Evolutionary conservation across 495 filamentous ascomycete species (phyloP).

Genomic region (Lophiostoma macrostomum): DNA sequence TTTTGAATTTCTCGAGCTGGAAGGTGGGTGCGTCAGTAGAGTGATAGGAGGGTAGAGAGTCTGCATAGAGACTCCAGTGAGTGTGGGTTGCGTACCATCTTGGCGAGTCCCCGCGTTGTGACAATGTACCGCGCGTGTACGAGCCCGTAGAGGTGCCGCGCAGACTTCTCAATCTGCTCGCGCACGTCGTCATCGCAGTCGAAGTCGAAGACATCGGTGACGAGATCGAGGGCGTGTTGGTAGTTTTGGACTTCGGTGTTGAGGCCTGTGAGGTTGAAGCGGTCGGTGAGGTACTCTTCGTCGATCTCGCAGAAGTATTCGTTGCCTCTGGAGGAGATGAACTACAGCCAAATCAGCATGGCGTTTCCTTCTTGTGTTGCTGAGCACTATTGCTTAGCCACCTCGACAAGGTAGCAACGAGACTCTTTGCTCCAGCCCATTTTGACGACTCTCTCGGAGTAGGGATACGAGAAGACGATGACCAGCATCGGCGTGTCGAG

Average conservation of each 20-base stretch:
- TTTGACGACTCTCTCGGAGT: not conserved
- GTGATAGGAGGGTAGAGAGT: not conserved
- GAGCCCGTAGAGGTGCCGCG: slow-evolving; percentile 90
- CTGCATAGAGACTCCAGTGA: not conserved
- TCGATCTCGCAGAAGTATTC: slow-evolving; percentile 99
- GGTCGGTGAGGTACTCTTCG: slow-evolving; percentile 96
- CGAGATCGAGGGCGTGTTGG: slow-evolving; percentile 96
- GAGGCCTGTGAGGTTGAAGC: slow-evolving; percentile 96
- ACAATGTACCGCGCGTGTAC: slow-evolving; percentile 98
- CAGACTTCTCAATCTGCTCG: slow-evolving; percentile 96
- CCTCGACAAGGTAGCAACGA: not conserved
- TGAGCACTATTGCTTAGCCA: not conserved
- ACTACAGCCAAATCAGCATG: slow-evolving; percentile 56
- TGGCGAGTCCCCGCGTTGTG: slow-evolving; percentile 86
- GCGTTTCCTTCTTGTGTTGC: too few species aligned
- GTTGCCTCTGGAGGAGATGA: slow-evolving; percentile 95
- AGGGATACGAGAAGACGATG: not conserved
- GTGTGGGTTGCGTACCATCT: slow-evolving; percentile 69
- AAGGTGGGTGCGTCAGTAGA: slow-evolving; percentile 2
- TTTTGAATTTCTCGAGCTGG: slow-evolving; percentile 98
- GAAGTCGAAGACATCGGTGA: slow-evolving; percentile 99
- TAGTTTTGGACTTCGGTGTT: slow-evolving; percentile 98
- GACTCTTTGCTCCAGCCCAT: too few species aligned
- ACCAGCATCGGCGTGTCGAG: not conserved
- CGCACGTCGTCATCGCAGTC: slow-evolving; percentile 98